A percentile compares a stretch with the other conserved stretches of the same genome.
Evolutionary conservation across 805 yeast genomes (phyloP).

Genomic region (Starmerella roubikii): DNA sequence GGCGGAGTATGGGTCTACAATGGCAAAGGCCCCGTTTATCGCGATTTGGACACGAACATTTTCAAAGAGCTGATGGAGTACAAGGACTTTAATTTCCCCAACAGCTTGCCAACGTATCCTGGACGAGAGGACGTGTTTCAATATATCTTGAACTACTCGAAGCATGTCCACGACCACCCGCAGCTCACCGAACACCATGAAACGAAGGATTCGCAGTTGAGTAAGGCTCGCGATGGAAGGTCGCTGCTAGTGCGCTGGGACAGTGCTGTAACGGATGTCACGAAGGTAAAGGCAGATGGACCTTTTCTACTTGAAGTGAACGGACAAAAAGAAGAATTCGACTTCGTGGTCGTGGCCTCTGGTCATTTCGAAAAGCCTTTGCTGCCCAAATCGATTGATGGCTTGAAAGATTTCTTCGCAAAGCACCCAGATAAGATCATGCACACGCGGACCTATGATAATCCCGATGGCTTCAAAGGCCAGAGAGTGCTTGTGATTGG

Average conservation of each 20-base stretch:
- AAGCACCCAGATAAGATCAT: conserved; percentile 23
- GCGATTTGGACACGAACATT: conserved; percentile 56
- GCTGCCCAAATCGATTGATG: conserved; percentile 40
- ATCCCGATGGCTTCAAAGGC: conserved; percentile 32
- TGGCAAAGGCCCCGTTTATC: conserved; percentile 42
- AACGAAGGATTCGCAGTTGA: too few relatives aligned
- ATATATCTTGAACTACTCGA: conserved; percentile 46
- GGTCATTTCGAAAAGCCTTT: conserved; percentile 55
- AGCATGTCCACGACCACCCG: conserved; percentile 24
- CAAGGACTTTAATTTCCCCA: conserved; percentile 38
- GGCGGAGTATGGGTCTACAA: conserved; percentile 76
- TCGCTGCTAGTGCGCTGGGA: background rate
- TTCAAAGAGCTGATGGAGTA: conserved; percentile 55
- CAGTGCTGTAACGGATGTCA: conserved; percentile 21
- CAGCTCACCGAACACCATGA: too few relatives aligned
- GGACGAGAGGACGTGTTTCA: conserved; percentile 44
- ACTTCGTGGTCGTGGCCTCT: conserved; percentile 48
- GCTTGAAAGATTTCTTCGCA: conserved; percentile 36
- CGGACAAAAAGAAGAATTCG: conserved; percentile 27
- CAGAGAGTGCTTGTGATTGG: conserved; percentile 54
- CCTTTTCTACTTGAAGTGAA: background rate
- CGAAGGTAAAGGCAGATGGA: conserved; percentile 16
- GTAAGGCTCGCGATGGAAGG: background rate
- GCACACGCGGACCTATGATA: conserved; percentile 47
- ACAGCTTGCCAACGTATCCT: conserved; percentile 40